A percentile compares a stretch with the other conserved stretches of the same genome.
These are phyloP conservation scores for Wickerhamiella alocasiicola DNA, from an alignment of 805 yeast species.

Conservation along the genomic window DNA sequence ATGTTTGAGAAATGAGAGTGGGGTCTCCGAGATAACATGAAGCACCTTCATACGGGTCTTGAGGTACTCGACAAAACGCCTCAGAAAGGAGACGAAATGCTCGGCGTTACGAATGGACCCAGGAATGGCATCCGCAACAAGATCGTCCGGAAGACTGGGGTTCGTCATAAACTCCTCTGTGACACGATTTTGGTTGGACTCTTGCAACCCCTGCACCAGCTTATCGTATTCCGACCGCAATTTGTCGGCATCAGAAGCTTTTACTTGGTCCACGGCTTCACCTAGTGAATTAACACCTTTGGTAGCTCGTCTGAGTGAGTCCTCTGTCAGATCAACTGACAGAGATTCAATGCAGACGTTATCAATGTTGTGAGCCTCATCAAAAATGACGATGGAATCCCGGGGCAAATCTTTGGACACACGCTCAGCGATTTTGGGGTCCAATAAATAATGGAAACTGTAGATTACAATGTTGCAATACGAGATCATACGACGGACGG, in stretches of 20 bases:
- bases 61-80: conserved; percentile 83
- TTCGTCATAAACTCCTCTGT: conserved; percentile 68
- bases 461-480: conserved; percentile 83
- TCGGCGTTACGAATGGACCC: conserved; percentile 96
- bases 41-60: conserved; percentile 96
- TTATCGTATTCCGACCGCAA: conserved; percentile 84
- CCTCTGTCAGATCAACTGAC: conserved; percentile 85
- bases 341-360: conserved; percentile 96
- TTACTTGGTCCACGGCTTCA: conserved; percentile 75
- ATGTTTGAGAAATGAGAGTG: conserved; percentile 83
- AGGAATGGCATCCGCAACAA: conserved; percentile 86
- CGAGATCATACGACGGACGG: conserved; percentile 95
- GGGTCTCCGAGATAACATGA: conserved; percentile 97
- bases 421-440: conserved; percentile 93
- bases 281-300: conserved; percentile 72
- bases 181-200: conserved; percentile 52
- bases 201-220: conserved; percentile 78
- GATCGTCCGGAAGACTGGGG: conserved; percentile 76
- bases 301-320: conserved; percentile 71
- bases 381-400: conserved; percentile 88
- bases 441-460: conserved; percentile 90
- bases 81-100: conserved; percentile 86
- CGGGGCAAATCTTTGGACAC: conserved; percentile 86
- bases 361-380: conserved; percentile 97
- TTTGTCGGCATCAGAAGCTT: conserved; percentile 67